Evolutionary conservation across 192 early-diverging fungal genomes (phyloP).

Genomic region (Radiomyces spectabilis): DNA sequence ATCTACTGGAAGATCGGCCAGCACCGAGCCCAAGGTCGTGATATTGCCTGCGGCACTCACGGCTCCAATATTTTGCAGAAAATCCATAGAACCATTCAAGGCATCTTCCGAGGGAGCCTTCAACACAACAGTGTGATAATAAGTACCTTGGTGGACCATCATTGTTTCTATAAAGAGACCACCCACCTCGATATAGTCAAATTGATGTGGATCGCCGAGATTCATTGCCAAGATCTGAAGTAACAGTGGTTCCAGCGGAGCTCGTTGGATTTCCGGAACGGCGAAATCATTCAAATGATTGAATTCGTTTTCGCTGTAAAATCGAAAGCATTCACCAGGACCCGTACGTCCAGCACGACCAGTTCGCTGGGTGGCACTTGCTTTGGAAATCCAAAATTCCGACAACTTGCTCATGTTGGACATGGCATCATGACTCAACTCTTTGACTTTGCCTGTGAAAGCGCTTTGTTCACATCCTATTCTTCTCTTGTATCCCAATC

Average conservation of each 20-base stretch:
- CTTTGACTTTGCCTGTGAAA: slow-evolving; percentile 50
- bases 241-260: slow-evolving; percentile 51
- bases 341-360: slow-evolving; percentile 60
- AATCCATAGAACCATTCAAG: slow-evolving; percentile 34
- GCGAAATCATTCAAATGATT: slow-evolving; percentile 53
- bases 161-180: neutral
- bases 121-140: too few relatives aligned
- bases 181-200: slow-evolving; percentile 56
- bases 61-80: slow-evolving; percentile 43
- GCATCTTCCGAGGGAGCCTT: slow-evolving; percentile 32
- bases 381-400: slow-evolving; percentile 64
- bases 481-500: neutral
- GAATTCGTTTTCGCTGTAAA: slow-evolving; percentile 56
- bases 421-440: slow-evolving; percentile 49
- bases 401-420: slow-evolving; percentile 44
- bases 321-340: slow-evolving; percentile 56
- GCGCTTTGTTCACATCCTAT: neutral
- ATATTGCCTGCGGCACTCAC: slow-evolving; percentile 33
- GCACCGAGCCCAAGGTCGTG: slow-evolving; percentile 44
- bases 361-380: slow-evolving; percentile 57
- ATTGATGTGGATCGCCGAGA: slow-evolving; percentile 50
- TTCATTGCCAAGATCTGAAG: slow-evolving; percentile 52
- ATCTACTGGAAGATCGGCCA: slow-evolving; percentile 55
- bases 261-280: slow-evolving; percentile 58
- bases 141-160: too few relatives aligned